Evolutionary conservation across 2,329 filamentous ascomycete genomes (phyloP).

Genomic region (Arthrocladium fulminans): DNA sequence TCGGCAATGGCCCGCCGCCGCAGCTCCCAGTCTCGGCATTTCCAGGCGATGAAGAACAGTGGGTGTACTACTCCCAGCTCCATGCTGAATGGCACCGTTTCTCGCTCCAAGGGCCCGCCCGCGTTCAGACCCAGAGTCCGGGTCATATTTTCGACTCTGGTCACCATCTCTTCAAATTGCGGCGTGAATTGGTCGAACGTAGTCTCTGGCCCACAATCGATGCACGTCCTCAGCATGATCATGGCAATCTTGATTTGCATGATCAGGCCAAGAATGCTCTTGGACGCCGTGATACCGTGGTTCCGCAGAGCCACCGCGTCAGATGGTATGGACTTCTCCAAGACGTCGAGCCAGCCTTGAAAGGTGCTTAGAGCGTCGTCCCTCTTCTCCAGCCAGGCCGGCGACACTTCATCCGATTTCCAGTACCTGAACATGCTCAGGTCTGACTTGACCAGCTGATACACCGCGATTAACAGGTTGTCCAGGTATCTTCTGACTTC

Average conservation of each 20-base stretch:
- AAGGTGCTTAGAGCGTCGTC: conserved; percentile 20
- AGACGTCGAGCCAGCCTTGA: conserved; percentile 20
- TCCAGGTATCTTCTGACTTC: conserved; percentile 23
- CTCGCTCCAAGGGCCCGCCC: conserved; percentile 17
- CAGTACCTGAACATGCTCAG: conserved; percentile 23
- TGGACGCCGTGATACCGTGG: conserved; percentile 14
- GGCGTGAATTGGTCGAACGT: conserved; percentile 18
- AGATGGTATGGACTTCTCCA: conserved; percentile 20
- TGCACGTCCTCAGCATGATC: conserved; percentile 22
- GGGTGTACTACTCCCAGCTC: conserved; percentile 28
- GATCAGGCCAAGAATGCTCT: conserved; percentile 21
- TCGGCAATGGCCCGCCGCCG: conserved; percentile 25
- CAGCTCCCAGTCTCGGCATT: conserved; percentile 24
- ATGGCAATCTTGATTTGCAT: conserved; percentile 23
- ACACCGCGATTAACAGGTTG: conserved; percentile 23
- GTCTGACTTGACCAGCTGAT: conserved; percentile 24
- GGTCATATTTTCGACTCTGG: conserved; percentile 21
- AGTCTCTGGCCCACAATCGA: conserved; percentile 21
- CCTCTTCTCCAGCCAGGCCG: conserved; percentile 16
- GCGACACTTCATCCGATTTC: conserved; percentile 16
- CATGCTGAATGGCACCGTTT: conserved; percentile 23
- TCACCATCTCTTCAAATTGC: conserved; percentile 24
- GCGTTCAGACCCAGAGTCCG: conserved; percentile 15
- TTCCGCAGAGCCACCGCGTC: conserved; percentile 9
- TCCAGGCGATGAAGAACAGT: conserved; percentile 27